Evolutionary conservation across 805 yeast species (phyloP).

Genomic region (Yarrowia hollandica): DNA sequence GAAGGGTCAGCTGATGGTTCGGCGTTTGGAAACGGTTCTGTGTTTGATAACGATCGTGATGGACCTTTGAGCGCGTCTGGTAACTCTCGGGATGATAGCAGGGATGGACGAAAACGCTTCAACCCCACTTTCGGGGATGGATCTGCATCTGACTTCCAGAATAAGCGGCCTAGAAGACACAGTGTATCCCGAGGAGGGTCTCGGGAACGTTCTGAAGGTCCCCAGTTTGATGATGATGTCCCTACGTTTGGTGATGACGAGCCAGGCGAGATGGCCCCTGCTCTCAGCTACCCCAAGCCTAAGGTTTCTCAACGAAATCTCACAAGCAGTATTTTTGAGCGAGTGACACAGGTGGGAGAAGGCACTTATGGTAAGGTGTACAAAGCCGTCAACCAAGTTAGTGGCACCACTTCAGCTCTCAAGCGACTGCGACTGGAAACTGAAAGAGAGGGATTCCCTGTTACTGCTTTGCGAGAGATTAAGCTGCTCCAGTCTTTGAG

Average conservation of each 20-base stretch:
- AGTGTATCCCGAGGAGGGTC: background rate
- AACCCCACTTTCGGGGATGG: background rate
- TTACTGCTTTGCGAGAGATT: slow-evolving; percentile 91
- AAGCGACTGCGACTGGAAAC: slow-evolving; percentile 79
- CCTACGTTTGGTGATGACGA: slow-evolving; percentile 13
- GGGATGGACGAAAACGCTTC: slow-evolving; percentile 7
- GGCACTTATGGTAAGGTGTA: slow-evolving; percentile 97
- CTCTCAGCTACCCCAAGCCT: background rate
- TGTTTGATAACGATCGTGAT: background rate
- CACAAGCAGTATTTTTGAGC: slow-evolving; percentile 51
- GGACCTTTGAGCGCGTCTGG: background rate
- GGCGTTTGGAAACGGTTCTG: background rate
- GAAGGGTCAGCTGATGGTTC: background rate
- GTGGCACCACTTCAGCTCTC: slow-evolving; percentile 77
- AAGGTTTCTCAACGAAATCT: background rate
- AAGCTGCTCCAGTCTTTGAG: slow-evolving; percentile 77
- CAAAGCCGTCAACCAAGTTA: slow-evolving; percentile 72
- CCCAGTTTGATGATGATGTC: slow-evolving; percentile 12
- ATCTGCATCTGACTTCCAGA: background rate
- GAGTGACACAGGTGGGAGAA: slow-evolving; percentile 92
- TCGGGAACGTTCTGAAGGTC: background rate
- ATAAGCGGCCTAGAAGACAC: background rate
- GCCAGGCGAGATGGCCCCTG: background rate
- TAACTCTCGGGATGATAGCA: background rate
- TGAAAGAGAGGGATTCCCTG: slow-evolving; percentile 94